Percentiles rank a stretch among this genome's conserved stretches.
phyloP scores from a whole-genome alignment of 805 yeast species.

The Candida germanica region DNA sequence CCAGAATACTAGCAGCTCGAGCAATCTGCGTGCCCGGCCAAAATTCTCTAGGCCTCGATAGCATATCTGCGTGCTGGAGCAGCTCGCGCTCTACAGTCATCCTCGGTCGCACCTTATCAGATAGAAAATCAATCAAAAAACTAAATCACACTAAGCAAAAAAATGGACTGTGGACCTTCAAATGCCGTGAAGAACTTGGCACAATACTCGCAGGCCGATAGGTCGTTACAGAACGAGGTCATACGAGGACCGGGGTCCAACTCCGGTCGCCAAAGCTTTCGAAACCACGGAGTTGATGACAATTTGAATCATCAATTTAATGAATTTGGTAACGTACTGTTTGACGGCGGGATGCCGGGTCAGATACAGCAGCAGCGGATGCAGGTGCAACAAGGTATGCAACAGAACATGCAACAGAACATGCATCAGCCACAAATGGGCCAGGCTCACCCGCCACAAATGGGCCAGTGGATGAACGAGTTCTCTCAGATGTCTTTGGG shows the following conservation, averaged over 20 bases:
- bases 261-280: neutral
- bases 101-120: too few relatives aligned
- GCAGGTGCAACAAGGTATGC: constrained; percentile 3
- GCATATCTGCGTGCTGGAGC: too few relatives aligned
- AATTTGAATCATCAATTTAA: constrained; percentile 38
- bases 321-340: constrained; percentile 26
- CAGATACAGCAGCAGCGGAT: constrained; percentile 10
- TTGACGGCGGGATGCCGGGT: constrained; percentile 14
- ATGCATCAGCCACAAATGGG: neutral
- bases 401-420: constrained; percentile 3
- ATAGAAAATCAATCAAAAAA: too few relatives aligned
- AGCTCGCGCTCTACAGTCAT: too few relatives aligned
- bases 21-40: too few relatives aligned
- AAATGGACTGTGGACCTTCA: constrained; percentile 46
- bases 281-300: constrained; percentile 25
- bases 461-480: constrained; percentile 27
- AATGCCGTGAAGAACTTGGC: constrained; percentile 43
- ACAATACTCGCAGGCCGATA: constrained; percentile 40
- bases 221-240: constrained; percentile 35
- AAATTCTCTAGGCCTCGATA: too few relatives aligned
- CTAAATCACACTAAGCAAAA: too few relatives aligned
- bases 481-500: constrained; percentile 22
- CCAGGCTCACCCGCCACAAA: constrained; percentile 2
- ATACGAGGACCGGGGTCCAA: neutral
- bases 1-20: too few relatives aligned